phyloP scores from a whole-genome alignment of 495 filamentous ascomycete species.

The Neurospora sp. region DNA sequence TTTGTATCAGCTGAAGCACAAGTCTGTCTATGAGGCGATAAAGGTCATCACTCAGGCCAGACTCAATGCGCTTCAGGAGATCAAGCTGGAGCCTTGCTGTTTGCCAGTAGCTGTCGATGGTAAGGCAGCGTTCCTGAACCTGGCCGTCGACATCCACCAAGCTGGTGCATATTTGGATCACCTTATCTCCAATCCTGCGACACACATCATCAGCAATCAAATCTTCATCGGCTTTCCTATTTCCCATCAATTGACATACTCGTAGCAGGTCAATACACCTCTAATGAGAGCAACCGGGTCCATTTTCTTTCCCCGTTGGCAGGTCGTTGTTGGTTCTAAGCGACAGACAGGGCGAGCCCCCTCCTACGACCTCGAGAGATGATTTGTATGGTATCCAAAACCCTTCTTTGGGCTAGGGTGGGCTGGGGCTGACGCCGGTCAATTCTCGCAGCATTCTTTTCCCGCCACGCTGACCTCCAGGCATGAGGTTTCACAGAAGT shows the following conservation, averaged over 20 bases:
- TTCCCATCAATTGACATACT: not conserved
- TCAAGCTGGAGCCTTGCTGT: conserved; percentile 22
- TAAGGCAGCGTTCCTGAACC: conserved; percentile 22
- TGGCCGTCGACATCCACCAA: conserved; percentile 10
- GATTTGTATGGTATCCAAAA: no score
- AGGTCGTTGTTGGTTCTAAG: no score
- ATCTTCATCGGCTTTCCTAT: no score
- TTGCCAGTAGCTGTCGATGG: conserved; percentile 27
- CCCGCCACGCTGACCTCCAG: no score
- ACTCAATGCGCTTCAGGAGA: conserved; percentile 22
- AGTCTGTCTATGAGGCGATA: conserved; percentile 5
- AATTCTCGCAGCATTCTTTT: no score
- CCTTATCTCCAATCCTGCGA: not conserved
- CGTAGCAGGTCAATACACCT: not conserved
- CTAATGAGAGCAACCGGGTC: not conserved
- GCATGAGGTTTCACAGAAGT: no score
- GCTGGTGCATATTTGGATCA: not conserved
- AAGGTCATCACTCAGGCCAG: conserved; percentile 26
- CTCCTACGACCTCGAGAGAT: no score
- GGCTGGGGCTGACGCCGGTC: no score
- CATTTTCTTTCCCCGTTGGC: not conserved
- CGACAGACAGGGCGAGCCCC: no score
- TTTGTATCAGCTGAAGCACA: not conserved
- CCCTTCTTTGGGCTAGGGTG: no score
- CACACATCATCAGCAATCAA: not conserved